Conservation (phyloP, 2,329 filamentous ascomycete genomes). For the Phyllosticta capitalensis region DNA sequence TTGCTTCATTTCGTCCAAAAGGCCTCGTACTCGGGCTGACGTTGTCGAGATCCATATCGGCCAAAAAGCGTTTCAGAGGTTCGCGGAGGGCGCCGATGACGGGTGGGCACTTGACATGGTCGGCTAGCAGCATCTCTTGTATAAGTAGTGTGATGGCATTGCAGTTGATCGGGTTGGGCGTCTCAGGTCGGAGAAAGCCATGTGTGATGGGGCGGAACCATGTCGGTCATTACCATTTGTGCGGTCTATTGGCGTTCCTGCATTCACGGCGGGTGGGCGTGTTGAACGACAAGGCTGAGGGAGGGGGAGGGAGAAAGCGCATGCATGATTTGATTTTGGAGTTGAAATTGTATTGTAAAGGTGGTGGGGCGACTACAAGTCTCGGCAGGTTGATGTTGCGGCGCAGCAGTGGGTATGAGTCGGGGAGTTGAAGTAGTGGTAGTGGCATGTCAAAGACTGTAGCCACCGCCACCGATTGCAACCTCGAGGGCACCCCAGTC, state of each 20-base stretch:
- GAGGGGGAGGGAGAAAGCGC: not conserved
- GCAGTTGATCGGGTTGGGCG: not conserved
- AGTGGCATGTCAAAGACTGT: too few relatives aligned
- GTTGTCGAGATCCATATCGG: not conserved
- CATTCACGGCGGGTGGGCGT: slow-evolving; percentile 7
- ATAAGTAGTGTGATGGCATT: not conserved
- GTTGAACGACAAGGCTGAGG: slow-evolving; percentile 6
- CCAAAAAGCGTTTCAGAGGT: not conserved
- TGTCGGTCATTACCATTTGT: not conserved
- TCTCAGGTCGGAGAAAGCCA: not conserved
- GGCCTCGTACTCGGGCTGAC: not conserved
- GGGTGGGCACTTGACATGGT: not conserved
- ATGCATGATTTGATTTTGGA: not conserved
- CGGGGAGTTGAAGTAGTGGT: too few relatives aligned
- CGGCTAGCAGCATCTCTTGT: not conserved
- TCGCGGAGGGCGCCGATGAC: not conserved
- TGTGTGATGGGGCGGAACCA: not conserved
- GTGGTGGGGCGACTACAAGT: not conserved
- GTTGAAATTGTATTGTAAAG: not conserved
- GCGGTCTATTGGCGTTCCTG: slow-evolving; percentile 11
- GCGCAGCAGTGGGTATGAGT: not conserved
- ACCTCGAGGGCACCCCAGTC: too few relatives aligned
- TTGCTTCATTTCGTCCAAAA: not conserved
- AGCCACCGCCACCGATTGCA: too few relatives aligned
- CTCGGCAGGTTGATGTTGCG: not conserved